phyloP scores from a whole-genome alignment of 106 monocot genomes.

The Phalaenopsis aphrodite region DNA sequence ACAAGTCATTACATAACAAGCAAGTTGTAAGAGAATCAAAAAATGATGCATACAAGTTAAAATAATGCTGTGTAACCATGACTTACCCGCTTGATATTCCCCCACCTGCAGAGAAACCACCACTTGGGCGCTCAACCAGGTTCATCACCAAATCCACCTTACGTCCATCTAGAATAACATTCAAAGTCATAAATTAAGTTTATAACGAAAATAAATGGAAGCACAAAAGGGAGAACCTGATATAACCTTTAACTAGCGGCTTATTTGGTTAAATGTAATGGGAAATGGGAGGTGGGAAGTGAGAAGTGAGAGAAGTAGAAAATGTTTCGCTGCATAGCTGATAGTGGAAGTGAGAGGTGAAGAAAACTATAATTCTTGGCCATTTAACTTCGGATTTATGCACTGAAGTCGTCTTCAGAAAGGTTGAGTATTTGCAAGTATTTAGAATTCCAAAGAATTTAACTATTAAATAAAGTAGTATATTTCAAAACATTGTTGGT shows the following conservation, averaged over 20 bases:
- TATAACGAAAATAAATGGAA: background rate
- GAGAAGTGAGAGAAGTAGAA: background rate
- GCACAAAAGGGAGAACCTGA: background rate
- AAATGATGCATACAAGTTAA: background rate
- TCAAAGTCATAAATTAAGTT: background rate
- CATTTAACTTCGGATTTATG: too few relatives aligned
- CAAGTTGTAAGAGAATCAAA: background rate
- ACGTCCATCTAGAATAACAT: conserved; percentile 45
- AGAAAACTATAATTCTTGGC: too few relatives aligned
- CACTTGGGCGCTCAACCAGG: conserved; percentile 85
- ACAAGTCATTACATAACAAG: conserved; percentile 5
- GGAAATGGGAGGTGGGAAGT: background rate
- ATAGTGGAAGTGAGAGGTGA: too few relatives aligned
- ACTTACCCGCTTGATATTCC: conserved; percentile 97
- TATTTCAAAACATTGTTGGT: too few relatives aligned
- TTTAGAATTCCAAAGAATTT: too few relatives aligned
- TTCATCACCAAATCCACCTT: conserved; percentile 97
- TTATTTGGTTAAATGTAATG: background rate
- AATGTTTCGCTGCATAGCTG: background rate
- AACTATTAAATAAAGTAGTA: too few relatives aligned
- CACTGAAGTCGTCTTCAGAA: too few relatives aligned
- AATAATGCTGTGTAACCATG: background rate
- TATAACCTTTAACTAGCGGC: background rate
- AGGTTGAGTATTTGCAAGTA: too few relatives aligned
- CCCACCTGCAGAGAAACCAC: conserved; percentile 95